These are phyloP conservation scores for Perkinsus chesapeaki DNA, from an alignment of 169 alveolate genomes.

Conservation along the genomic window DNA sequence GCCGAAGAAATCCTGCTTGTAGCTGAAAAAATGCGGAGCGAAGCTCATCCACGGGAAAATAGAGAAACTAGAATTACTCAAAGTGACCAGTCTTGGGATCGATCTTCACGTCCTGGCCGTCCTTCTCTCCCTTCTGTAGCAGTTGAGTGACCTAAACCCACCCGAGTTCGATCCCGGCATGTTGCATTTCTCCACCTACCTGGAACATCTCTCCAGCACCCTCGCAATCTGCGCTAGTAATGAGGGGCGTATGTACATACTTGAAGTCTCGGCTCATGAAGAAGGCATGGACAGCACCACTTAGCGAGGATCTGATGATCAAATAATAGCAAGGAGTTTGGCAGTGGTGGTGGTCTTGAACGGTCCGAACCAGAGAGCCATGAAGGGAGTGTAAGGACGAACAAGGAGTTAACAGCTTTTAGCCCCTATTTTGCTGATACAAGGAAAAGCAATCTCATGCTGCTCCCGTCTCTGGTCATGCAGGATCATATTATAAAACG, in stretches of 20 bases:
- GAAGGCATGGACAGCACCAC: conserved; percentile 73
- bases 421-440: not conserved
- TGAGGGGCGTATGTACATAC: conserved; percentile 94
- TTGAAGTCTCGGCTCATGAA: conserved; percentile 77
- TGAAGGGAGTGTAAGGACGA: not conserved
- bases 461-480: conserved; percentile 65
- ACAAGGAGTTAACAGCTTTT: not conserved
- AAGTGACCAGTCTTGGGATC: conserved; percentile 10
- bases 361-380: not conserved
- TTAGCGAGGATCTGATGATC: conserved; percentile 62
- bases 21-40: conserved; percentile 14
- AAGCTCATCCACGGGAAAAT: not conserved
- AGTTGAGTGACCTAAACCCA: not conserved
- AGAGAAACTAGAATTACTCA: not conserved
- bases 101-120: not conserved
- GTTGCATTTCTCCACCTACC: conserved; percentile 45
- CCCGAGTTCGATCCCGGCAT: not conserved
- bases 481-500: not conserved
- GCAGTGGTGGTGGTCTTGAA: not conserved
- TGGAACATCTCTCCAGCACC: conserved; percentile 99
- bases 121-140: conserved; percentile 10
- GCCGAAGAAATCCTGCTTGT: conserved; percentile 89
- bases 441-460: conserved; percentile 81
- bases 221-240: conserved; percentile 98
- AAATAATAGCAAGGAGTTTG: not conserved